Evolutionary conservation across 805 yeast genomes (phyloP).

Genomic region (Candida pseudofarinosa): DNA sequence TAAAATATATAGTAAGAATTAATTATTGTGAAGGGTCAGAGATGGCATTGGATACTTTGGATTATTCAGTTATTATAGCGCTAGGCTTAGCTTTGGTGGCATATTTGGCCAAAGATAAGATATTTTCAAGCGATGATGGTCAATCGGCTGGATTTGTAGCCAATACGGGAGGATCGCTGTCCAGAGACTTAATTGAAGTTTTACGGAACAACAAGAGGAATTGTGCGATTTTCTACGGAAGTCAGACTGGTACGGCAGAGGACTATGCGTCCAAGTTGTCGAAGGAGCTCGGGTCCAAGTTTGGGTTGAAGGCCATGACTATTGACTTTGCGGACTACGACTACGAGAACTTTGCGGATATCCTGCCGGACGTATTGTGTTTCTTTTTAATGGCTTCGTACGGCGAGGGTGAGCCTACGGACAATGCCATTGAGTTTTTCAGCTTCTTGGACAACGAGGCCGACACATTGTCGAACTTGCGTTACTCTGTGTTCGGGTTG

Average conservation of each 20-base stretch:
- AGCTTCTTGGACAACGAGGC: conserved; percentile 60
- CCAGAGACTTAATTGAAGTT: conserved; percentile 57
- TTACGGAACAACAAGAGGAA: conserved; percentile 63
- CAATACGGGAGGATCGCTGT: conserved; percentile 21
- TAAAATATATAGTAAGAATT: not conserved
- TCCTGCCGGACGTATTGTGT: conserved; percentile 57
- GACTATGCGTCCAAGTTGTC: conserved; percentile 90
- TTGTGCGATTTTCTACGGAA: conserved; percentile 79
- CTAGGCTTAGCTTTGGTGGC: conserved; percentile 62
- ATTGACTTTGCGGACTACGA: conserved; percentile 90
- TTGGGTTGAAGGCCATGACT: conserved; percentile 76
- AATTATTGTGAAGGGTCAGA: too few species aligned
- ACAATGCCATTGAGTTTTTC: conserved; percentile 79
- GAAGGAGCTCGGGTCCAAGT: conserved; percentile 79
- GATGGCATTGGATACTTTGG: conserved; percentile 70
- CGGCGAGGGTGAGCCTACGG: conserved; percentile 99
- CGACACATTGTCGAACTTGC: conserved; percentile 53
- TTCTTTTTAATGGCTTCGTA: conserved; percentile 83
- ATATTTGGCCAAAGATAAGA: conserved; percentile 60
- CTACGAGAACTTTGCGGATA: conserved; percentile 64
- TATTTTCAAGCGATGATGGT: conserved; percentile 37
- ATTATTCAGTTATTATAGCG: conserved; percentile 61
- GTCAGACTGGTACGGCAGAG: conserved; percentile 98
- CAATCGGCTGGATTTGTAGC: conserved; percentile 28
- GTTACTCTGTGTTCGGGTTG: conserved; percentile 78